Base-by-base conservation (phyloP, 192 early-diverging fungal species). In the Thamnidium elegans region DNA sequence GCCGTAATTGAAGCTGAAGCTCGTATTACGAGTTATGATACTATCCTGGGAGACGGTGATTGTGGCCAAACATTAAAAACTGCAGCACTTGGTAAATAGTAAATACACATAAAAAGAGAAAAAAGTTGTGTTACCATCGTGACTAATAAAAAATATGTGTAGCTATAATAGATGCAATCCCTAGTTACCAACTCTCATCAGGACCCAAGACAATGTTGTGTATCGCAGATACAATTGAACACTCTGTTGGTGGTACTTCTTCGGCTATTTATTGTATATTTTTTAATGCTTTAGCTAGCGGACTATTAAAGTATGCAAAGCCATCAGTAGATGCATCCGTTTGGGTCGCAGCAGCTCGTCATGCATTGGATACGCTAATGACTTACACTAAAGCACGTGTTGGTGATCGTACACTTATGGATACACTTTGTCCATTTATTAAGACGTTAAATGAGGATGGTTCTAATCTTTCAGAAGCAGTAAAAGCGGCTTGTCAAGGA, bases 41-140 rank as follows among this genome's bases (percentile, higher is more conserved):
- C 83, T 55, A 69, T 93, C 58, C 77, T 86, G 60, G 92, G 92
- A 21, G 92, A 94, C 64, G 92, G 92, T 14, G 92, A 94, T 70
- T 94, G 91, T 65, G 92, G 92, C 14, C 70, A 84, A 14, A 88
- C 88, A 10, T 71, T 94, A 42, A 74, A 81, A 14, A 73, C 80
- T 4, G 91, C 90, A 13, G 89, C 85, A 15, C 79, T 75, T n/a
- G 79, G 67, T 69, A 69, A 69, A 44, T n/a, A n/a, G 32, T 68
- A 45, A 4, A 26, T 26, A 26, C 26, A 26, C 26, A n/a, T 8
- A 19, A 7, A 58, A 23, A 43, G 19, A 17, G 7, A 36, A 36
- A 36, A 36, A 36, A 36, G 36, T 43, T 69, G 14, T 42, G 43
- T 44, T 30, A 55, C 34, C n/a, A 23, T 15, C 32, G 19, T 34